phyloP scores from a whole-genome alignment of 257 asterid species.

The Buddleja alternifolia region DNA sequence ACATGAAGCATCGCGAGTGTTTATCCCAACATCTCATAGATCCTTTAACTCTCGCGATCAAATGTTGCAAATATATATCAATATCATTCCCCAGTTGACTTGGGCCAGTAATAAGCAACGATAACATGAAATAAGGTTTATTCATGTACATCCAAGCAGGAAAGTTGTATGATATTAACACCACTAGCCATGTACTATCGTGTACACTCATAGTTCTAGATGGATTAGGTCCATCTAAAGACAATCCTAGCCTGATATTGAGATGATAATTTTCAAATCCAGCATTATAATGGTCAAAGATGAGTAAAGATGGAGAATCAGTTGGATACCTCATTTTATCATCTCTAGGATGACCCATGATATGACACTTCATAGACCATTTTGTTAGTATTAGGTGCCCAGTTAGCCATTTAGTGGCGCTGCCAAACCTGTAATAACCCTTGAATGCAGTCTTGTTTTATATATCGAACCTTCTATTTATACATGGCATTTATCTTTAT shows the following conservation, averaged over 20 bases:
- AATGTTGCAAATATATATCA: conserved; percentile 5
- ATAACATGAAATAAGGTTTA: conserved; percentile 10
- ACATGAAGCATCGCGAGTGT: neutral
- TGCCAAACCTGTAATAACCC: too few species aligned
- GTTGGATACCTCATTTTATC: conserved; percentile 8
- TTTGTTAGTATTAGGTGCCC: too few species aligned
- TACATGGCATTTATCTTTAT: too few species aligned
- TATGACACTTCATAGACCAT: conserved; percentile 8
- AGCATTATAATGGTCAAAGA: neutral
- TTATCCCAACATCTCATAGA: neutral
- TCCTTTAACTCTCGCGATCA: neutral
- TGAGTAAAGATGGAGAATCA: conserved; percentile 2
- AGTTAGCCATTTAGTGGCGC: too few species aligned
- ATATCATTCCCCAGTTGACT: conserved; percentile 11
- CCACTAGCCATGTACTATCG: too few species aligned
- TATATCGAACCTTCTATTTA: too few species aligned
- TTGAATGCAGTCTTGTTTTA: too few species aligned
- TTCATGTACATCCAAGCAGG: too few species aligned
- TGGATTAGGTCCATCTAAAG: too few species aligned
- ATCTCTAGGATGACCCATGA: neutral
- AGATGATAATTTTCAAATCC: neutral
- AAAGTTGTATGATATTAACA: too few species aligned
- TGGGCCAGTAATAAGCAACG: conserved; percentile 2
- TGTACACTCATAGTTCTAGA: too few species aligned
- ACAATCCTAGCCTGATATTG: too few species aligned